Conservation (phyloP, 768 basidiomycete species). For the Rhizopogon vesiculosus region DNA sequence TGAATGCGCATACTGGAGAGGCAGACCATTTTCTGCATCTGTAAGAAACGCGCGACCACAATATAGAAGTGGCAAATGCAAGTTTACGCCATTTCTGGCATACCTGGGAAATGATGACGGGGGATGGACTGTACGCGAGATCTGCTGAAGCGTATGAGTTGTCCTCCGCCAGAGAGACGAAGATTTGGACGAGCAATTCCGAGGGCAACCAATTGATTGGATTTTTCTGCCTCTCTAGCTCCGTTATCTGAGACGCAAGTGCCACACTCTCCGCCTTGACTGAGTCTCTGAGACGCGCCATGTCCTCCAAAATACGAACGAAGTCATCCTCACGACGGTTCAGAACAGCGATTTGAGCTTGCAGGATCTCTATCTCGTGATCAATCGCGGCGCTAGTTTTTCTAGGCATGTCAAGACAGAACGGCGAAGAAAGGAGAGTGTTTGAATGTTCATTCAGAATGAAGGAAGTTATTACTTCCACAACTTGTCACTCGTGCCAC, state of each 20-base stretch:
- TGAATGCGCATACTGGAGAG: constrained; percentile 22
- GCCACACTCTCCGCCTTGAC: constrained; percentile 28
- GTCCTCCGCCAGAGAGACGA: constrained; percentile 27
- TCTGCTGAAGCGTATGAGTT: constrained; percentile 17
- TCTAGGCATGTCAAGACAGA: constrained; percentile 15
- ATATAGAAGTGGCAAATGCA: constrained; percentile 34
- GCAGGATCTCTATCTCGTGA: constrained; percentile 31
- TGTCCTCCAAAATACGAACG: constrained; percentile 34
- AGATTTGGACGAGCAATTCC: constrained; percentile 44
- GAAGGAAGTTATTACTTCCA: too few species aligned
- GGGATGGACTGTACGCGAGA: constrained; percentile 26
- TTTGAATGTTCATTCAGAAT: not conserved
- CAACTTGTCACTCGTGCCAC: not conserved
- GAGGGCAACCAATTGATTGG: constrained; percentile 49
- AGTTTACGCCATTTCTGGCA: constrained; percentile 46
- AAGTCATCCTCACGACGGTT: constrained; percentile 36
- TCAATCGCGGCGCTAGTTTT: constrained; percentile 27
- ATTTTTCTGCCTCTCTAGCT: constrained; percentile 35
- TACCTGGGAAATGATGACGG: constrained; percentile 43
- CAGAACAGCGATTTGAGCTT: constrained; percentile 33
- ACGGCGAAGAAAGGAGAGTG: not conserved
- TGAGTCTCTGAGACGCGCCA: constrained; percentile 33
- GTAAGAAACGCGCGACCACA: constrained; percentile 41
- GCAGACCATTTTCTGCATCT: constrained; percentile 20
- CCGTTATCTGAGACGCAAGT: constrained; percentile 24